These are phyloP conservation scores for Lycium barbarum DNA, from an alignment of 257 asterid species.

Conservation along the genomic window DNA sequence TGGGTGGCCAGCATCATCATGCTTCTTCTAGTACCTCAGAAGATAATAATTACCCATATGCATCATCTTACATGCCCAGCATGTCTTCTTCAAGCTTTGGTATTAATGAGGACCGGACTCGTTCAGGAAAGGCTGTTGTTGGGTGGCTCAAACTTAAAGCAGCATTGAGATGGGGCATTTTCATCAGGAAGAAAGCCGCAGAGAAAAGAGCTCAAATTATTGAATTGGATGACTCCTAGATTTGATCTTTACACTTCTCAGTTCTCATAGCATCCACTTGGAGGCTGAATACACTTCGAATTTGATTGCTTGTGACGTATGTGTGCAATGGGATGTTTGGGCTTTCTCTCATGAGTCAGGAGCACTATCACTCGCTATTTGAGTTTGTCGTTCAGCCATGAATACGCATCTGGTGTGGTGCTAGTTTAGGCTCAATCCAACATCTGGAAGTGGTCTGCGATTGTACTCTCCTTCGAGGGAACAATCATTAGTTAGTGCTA, in stretches of 20 bases:
- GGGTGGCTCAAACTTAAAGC: constrained; percentile 99
- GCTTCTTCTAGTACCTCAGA: constrained; percentile 54
- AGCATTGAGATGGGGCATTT: constrained; percentile 96
- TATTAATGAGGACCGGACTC: constrained; percentile 62
- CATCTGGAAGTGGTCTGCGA: constrained; percentile 28
- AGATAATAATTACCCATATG: constrained; percentile 48
- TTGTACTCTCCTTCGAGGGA: too few relatives aligned
- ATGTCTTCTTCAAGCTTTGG: constrained; percentile 58
- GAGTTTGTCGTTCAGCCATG: constrained; percentile 20
- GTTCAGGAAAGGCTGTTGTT: constrained; percentile 93
- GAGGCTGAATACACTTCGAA: not conserved
- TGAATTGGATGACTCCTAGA: constrained; percentile 67
- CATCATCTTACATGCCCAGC: constrained; percentile 55
- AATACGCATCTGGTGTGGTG: not conserved
- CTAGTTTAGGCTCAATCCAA: not conserved
- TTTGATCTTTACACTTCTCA: not conserved
- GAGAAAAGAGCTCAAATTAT: constrained; percentile 85
- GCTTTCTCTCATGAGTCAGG: constrained; percentile 21
- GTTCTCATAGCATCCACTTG: too few relatives aligned
- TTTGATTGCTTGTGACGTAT: not conserved
- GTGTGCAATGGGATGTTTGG: not conserved
- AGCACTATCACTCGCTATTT: not conserved
- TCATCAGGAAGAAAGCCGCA: constrained; percentile 87
- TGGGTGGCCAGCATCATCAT: constrained; percentile 58
- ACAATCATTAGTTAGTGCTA: too few relatives aligned